These are phyloP conservation scores for Talaromyces sp. DNA, from an alignment of 2,329 filamentous ascomycete genomes.

Conservation along the genomic window DNA sequence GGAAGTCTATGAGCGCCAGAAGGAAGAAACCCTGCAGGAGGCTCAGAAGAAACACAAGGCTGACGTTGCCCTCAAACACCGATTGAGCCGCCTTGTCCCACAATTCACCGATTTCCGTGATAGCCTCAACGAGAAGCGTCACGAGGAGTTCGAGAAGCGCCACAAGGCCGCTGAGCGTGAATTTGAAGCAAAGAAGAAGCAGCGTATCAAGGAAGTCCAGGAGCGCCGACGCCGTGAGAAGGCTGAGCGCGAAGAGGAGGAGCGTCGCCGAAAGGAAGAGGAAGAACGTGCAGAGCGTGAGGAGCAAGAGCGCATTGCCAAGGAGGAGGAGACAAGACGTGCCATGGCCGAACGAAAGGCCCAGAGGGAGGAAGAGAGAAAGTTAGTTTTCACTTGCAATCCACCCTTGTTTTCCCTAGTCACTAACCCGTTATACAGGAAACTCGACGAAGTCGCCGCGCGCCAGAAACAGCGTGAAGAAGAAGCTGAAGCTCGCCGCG, in stretches of 20 bases:
- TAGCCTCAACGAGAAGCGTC: slow-evolving; percentile 77
- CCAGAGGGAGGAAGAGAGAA: slow-evolving; percentile 54
- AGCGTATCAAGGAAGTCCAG: slow-evolving; percentile 80
- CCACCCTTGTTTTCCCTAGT: background rate
- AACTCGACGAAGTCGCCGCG: slow-evolving; percentile 57
- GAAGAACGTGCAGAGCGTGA: slow-evolving; percentile 77
- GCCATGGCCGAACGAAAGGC: slow-evolving; percentile 67
- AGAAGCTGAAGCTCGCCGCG: slow-evolving; percentile 73
- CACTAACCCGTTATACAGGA: slow-evolving; percentile 43
- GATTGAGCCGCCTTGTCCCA: slow-evolving; percentile 78
- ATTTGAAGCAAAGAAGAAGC: slow-evolving; percentile 83
- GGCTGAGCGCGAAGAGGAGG: slow-evolving; percentile 77
- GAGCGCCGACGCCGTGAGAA: slow-evolving; percentile 79
- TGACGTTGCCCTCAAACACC: slow-evolving; percentile 88
- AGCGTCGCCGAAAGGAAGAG: slow-evolving; percentile 72
- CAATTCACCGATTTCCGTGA: slow-evolving; percentile 78
- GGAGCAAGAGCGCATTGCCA: slow-evolving; percentile 75
- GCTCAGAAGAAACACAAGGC: slow-evolving; percentile 85
- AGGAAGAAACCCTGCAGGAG: slow-evolving; percentile 71
- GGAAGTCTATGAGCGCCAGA: slow-evolving; percentile 73
- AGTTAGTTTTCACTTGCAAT: slow-evolving; percentile 38
- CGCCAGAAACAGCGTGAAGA: slow-evolving; percentile 78
- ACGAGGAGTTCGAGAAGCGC: slow-evolving; percentile 93
- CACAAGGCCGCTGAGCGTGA: slow-evolving; percentile 88
- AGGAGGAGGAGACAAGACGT: slow-evolving; percentile 73